Base-by-base conservation (phyloP, 1,139 yeast species). In the Magnusiomyces fungicola region DNA sequence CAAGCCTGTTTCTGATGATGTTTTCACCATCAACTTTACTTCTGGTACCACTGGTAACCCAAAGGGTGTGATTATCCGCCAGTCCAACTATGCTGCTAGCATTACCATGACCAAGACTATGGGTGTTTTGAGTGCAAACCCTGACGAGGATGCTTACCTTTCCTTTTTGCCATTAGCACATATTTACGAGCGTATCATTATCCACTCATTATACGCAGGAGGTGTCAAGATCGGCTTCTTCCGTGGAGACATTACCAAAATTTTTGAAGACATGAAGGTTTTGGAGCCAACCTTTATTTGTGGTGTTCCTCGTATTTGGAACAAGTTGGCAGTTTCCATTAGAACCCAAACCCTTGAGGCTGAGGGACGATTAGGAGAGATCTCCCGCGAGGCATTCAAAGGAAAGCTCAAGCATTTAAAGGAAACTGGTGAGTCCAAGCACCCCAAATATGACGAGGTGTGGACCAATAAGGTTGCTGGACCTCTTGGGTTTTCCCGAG, bases 11-110 rank as follows among this genome's bases (percentile, higher is more conserved):
- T 75, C 81, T 1, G 75, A 78, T 6, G 74, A 81, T 33, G 55
- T 74, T 19, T 78, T 79, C 57, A 81, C 90, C 46, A 79, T 84
- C 54, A 80, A 84, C 40, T 84, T 83, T 66, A 85, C 95, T 12
- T 80, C 88, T 6, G 89, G 90, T 32, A 81, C 90, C 22, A 82
- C 89, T 2, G 89, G 89, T 18, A 64, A 71, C 51, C 50, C 90
- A 89, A 83, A 83, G 63, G 90, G 90, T 45, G 90, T 81, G 14
- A 75, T 77, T 32, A 67, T 83, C 56, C 69, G 78, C 6, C 87
- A 83, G 50, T 63, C 65, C 41, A 72, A 70, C 56, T 75, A 79
- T 1, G 70, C 76, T n/a, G 71, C 84, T 12, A 79, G 79, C 7
- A 59, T 75, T 49, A 56, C 71, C 60, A 43, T 61, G 57, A 23